These are phyloP conservation scores for Acacia crassicarpa DNA, from an alignment of 306 rosid species.

Conservation along the genomic window DNA sequence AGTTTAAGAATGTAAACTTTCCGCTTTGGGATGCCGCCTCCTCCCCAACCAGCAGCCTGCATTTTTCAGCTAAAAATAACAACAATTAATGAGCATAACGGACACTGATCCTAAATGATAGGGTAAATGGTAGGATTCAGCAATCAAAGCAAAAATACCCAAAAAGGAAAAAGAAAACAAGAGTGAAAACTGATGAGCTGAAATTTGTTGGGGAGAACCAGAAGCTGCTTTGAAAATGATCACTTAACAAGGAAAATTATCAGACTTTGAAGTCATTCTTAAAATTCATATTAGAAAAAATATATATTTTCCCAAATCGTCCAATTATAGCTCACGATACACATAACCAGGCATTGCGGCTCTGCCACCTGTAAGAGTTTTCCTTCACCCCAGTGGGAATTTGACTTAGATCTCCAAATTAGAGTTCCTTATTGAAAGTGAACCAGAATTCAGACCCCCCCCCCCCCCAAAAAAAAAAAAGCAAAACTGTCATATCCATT, in stretches of 20 bases:
- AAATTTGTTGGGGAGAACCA: not conserved
- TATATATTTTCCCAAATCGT: not conserved
- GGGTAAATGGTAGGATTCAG: not conserved
- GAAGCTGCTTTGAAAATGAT: not conserved
- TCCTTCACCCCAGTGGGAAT: not conserved
- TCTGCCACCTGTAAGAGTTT: not conserved
- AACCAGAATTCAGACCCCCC: not conserved
- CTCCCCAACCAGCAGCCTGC: constrained; percentile 84
- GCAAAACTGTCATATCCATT: not conserved
- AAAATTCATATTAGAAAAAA: constrained; percentile 1
- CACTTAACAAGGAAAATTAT: not conserved
- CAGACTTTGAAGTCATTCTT: not conserved
- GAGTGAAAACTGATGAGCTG: not conserved
- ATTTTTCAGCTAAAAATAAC: constrained; percentile 71
- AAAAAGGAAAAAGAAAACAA: not conserved
- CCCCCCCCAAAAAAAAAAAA: not conserved
- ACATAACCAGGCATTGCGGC: not conserved
- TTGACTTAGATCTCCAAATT: not conserved
- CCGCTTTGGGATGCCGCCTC: constrained; percentile 76
- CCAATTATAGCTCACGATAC: not conserved
- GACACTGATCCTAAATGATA: not conserved
- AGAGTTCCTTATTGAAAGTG: not conserved
- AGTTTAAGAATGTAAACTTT: constrained; percentile 65
- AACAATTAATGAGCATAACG: constrained; percentile 21
- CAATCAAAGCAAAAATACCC: constrained; percentile 1